These are phyloP conservation scores for Platismatia glauca DNA, from an alignment of 495 filamentous ascomycete species.

Conservation along the genomic window DNA sequence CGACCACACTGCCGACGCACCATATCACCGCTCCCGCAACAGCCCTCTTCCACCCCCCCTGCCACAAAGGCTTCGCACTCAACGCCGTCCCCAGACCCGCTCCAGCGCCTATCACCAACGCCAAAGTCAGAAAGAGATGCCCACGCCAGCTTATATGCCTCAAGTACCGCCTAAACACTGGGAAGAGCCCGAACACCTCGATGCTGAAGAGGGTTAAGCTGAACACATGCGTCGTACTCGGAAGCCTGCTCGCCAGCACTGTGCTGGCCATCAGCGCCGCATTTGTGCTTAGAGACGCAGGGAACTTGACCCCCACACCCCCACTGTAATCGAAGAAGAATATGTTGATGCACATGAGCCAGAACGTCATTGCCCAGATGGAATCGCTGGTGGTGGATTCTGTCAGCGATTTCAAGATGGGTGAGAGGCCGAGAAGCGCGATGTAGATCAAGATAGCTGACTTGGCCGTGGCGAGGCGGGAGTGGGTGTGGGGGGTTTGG, in stretches of 20 bases:
- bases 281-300: slow-evolving; percentile 85
- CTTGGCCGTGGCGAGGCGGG: slow-evolving; percentile 67
- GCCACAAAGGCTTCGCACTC: slow-evolving; percentile 36
- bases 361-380: slow-evolving; percentile 93
- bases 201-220: slow-evolving; percentile 91
- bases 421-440: slow-evolving; percentile 78
- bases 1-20: slow-evolving; percentile 55
- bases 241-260: slow-evolving; percentile 78
- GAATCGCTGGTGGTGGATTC: slow-evolving; percentile 81
- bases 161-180: slow-evolving; percentile 82
- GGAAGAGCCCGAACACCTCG: slow-evolving; percentile 94
- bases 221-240: slow-evolving; percentile 88
- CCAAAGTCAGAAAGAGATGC: slow-evolving; percentile 66
- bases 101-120: slow-evolving; percentile 70
- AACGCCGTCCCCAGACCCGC: slow-evolving; percentile 67
- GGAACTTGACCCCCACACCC: slow-evolving; percentile 55
- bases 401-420: slow-evolving; percentile 90
- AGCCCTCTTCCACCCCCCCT: slow-evolving; percentile 65
- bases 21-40: slow-evolving; percentile 66
- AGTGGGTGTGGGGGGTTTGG: slow-evolving; percentile 42
- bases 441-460: slow-evolving; percentile 91
- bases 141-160: slow-evolving; percentile 76
- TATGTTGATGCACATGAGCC: slow-evolving; percentile 88
- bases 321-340: slow-evolving; percentile 94
- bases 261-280: slow-evolving; percentile 92